Base-by-base conservation (phyloP, 2,329 filamentous ascomycete genomes). In the Calonectria crousiana region DNA sequence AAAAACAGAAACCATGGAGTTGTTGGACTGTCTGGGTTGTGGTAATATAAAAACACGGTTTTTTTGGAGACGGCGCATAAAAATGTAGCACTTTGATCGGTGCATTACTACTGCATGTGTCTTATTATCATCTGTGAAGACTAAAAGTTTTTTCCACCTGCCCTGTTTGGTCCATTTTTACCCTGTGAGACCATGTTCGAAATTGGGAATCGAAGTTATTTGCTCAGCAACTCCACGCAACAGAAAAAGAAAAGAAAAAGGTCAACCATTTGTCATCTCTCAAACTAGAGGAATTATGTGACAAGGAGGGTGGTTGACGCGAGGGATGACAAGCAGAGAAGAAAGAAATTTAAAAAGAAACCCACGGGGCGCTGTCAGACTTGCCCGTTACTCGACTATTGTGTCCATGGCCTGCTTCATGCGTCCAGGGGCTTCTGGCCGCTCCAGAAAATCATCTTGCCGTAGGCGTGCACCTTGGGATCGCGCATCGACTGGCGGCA, bases 391-490 rank as follows among this genome's bases (percentile, higher is more conserved):
- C 41, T n/a, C 3, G 20, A 11, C 1, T 3, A 20, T 6, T 44
- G 41, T 3, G 38, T 41, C 4, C 8, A 32, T 32, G 38, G 18
- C n/a, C 41, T 47, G 56, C 18, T 75, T 75, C n/a, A 73, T 2
- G 52, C 78, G 8, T 77, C 72, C 23, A 79, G 60, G 0, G 85
- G 85, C 69, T 85, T 86, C 77, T 86, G 85, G 1, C 83, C 85
- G 41, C 84, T 86, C 85, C 85, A 86, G 60, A 86, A 86, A 65
- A 86, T 84, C 85, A 86, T 86, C 77, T 84, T 84, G 16, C 83
- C 82, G 41, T 84, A 84, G 14, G 81, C 79, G 65, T 84, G 83
- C 23, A 84, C 80, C 0, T 76, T 77, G 0, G 82, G 82, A 41
- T 84, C 83, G 23, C 78, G 78, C 80, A 84, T 80, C 3, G 82